Evolutionary conservation across 2,329 filamentous ascomycete genomes (phyloP), one percentile per base, ranked within the genome.

Genomic region (Diaporthe destruens): DNA sequence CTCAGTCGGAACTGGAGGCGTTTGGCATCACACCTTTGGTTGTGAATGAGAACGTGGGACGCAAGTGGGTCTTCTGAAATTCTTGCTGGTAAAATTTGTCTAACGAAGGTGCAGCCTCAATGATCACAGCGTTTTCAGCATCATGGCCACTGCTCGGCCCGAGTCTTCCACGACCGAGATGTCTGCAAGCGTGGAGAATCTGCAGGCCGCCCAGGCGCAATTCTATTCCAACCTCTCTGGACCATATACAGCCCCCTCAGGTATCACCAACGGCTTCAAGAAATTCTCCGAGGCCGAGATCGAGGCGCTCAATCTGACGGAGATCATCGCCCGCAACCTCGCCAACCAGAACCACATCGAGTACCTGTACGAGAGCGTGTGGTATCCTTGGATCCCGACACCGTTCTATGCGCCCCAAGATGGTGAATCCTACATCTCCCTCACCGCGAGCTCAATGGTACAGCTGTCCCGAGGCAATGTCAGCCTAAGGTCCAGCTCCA

Each of bases 101-200:
- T 65, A 53, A 65, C 3, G 1, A 7, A 2, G 1, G 6, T 16
- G 4, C n/a, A 78, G 77, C 42, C 74, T 79, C 16, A 78, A 77
- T 63, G 78, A 78, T 42, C 78, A 79, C 74, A 77, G 75, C 42
- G 76, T 79, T 29, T 79, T 77, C 72, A 78, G 76, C 73, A 78
- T 79, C 53, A 78, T 78, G 75, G 78, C 77, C 0, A 75, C 61
- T 11, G 77, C 76, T 18, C 72, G 75, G 16, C 74, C 75, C 5
- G 76, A 78, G 44, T 77, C 75, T 65, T 77, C 77, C 16, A 78
- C 78, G 2, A 75, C 75, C 14, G 75, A 77, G 55, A 75, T 77
- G 74, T 72, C 71, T 12, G 73, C 74, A 12, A 76, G 69, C 11
- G 77, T 75, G 71, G 32, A 71, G 29, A 63, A 73, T 32, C 72